Base-by-base conservation (phyloP, 805 yeast species). In the Spathaspora gorwiae region DNA sequence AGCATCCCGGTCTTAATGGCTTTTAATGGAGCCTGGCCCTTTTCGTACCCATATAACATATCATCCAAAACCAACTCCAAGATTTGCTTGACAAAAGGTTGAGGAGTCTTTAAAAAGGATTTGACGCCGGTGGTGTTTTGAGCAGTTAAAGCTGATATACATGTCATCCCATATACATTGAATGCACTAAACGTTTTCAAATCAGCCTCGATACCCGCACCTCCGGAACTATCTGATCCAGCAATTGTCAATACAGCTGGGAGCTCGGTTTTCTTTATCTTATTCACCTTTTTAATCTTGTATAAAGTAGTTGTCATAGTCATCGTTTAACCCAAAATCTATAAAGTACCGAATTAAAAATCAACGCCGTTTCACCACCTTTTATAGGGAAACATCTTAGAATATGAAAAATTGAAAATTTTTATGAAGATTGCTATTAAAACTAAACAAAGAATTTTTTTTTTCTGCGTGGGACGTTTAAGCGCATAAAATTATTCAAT, bases 191-290 rank as follows among this genome's bases (percentile, higher is more conserved):
- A 76, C 0, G 96, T 81, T 64, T 89, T 89, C 34, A 88, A 59
- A 59, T 88, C 96, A 0, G 96, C 96, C 61, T 88, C 96, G 41
- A 88, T 81, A 2, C 96, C 96, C 2, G 96, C 96, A 3, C 96
- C 96, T 2, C 96, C 96, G 9, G 92, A 83, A 37, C 83, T 78
- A 59, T 88, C 96, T 0, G 92, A 83, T 0, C 95, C 95, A 1
- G 89, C 89, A 37, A 71, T 57, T 0, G 75, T 68, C 44, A 64
- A 45, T 15, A 60, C 64, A 3, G 55, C 63, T 7, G 60, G 61
- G 3, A 47, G 37, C 5, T 11, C 26, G 5, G 29, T 9, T 39
- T 45, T 33, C 24, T 30, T 34, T 19, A 26, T 31, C 27, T 43
- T 27, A 14, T 15, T 27, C 5, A 39, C 37, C 12, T 35, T 26